These are phyloP conservation scores for Aspergillus taichungensis DNA, from an alignment of 495 filamentous ascomycete species.

Conservation along the genomic window DNA sequence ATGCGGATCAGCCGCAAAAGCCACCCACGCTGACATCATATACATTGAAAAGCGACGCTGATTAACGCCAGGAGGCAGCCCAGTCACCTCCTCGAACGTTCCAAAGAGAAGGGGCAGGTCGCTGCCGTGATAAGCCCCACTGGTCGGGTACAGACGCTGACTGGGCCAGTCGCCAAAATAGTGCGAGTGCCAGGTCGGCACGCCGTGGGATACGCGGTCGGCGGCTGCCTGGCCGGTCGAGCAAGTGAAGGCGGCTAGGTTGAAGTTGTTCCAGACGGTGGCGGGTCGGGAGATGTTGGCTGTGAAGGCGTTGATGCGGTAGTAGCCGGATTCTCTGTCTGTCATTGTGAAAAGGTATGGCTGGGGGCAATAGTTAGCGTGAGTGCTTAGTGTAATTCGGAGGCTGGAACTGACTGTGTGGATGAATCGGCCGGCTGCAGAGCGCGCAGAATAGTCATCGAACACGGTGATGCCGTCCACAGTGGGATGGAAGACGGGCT, in stretches of 20 bases:
- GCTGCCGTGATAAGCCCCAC: constrained; percentile 38
- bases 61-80: constrained; percentile 15
- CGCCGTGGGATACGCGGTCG: constrained; percentile 17
- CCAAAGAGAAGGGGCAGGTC: constrained; percentile 45
- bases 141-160: constrained; percentile 31
- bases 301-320: constrained; percentile 24
- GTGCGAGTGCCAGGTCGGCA: constrained; percentile 43
- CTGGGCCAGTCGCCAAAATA: constrained; percentile 44
- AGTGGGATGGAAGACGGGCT: constrained; percentile 38
- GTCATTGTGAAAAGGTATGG: constrained; percentile 38
- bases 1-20: constrained; percentile 41
- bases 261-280: constrained; percentile 29
- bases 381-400: neutral
- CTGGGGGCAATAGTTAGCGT: constrained; percentile 6
- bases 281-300: constrained; percentile 15
- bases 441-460: constrained; percentile 29
- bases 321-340: constrained; percentile 39
- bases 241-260: constrained; percentile 38
- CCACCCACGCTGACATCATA: constrained; percentile 39
- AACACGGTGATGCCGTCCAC: constrained; percentile 40
- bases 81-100: constrained; percentile 26
- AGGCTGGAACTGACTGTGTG: constrained; percentile 13
- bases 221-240: constrained; percentile 25
- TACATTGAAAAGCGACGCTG: constrained; percentile 27
- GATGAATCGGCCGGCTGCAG: constrained; percentile 25